Evolutionary conservation across 148 eudicot species (phyloP), one percentile per base, ranked within the genome.

Genomic region (Nyssa sinensis): DNA sequence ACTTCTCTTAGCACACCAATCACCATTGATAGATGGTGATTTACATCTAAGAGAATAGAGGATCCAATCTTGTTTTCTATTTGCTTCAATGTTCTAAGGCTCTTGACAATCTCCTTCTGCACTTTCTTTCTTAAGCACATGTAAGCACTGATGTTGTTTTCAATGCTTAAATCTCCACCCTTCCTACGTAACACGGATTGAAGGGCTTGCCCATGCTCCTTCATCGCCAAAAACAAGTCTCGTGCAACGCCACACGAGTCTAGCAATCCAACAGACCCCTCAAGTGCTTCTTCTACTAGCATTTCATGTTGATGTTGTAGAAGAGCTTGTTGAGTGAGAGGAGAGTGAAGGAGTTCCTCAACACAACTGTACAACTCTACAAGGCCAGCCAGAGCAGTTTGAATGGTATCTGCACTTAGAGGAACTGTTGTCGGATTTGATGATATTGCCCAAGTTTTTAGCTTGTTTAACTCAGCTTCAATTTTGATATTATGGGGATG

Each of bases 101-200:
- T 57, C 73, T 80, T 83, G 6, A 64, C n/a, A 0, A 69, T 34
- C 9, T 67, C 74, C 67, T 80, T 86, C 74, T 78, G 82, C 65
- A 75, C 34, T 73, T 33, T 78, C 77, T 67, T 78, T 44, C 16
- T 72, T 68, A 72, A 60, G 59, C 30, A 72, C 4, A 27, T 60
- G 66, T 83, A 86, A 4, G 80, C 39, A 19, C 2, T 67, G 0
- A 85, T 51, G 24, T 78, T 79, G 21, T 30, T 51, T 31, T 79
- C 83, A 25, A 72, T 31, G 74, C 82, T 39, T 0, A 69, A 69
- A 60, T 44, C 71, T 13, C 78, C 83, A 58, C 80, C 76, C 37
- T 75, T 88, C 62, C 94, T 75, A 4, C 90, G 84, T 3, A 83
- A 61, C 0, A 77, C 78, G 0, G 90, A 88, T 60, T 83, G 90